A percentile compares a stretch with the other conserved stretches of the same genome.
phyloP scores from a whole-genome alignment of 2,329 filamentous ascomycete genomes.

The Rhexocercosporidium sp. region DNA sequence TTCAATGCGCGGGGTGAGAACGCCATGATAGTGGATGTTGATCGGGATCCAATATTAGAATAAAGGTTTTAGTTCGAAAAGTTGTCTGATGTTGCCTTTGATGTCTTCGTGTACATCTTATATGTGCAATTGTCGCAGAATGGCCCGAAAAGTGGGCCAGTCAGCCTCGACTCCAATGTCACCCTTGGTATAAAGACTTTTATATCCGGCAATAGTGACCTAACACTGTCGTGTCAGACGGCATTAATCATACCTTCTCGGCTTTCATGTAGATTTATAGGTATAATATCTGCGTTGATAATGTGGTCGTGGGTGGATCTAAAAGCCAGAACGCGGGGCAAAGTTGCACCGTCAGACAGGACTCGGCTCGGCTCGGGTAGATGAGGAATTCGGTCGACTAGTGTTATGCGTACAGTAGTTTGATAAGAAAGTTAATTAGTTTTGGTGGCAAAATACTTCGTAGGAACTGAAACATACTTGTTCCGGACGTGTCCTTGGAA shows the following conservation, averaged over 20 bases:
- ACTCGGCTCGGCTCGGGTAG: not conserved
- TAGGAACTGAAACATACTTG: no score
- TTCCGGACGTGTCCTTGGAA: no score
- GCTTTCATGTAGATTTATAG: no score
- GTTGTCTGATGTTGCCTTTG: not conserved
- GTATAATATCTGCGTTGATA: no score
- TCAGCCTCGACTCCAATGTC: not conserved
- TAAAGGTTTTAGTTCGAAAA: not conserved
- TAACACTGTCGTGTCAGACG: not conserved
- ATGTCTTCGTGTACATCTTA: not conserved
- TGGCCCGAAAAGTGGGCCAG: no score
- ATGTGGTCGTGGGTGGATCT: not conserved
- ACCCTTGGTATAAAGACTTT: not conserved
- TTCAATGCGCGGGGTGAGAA: slow-evolving; percentile 5
- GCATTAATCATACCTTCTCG: no score
- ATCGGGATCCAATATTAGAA: not conserved
- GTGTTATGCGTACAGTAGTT: no score
- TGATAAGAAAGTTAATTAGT: no score
- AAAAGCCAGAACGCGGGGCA: not conserved
- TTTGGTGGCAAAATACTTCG: no score
- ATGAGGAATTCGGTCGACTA: no score
- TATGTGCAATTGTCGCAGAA: not conserved
- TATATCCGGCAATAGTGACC: not conserved
- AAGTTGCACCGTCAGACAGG: not conserved
- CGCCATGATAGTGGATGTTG: not conserved